These are phyloP conservation scores for Sugiyamaella grinbergsii DNA, from an alignment of 1,139 yeast genomes.

Conservation along the genomic window DNA sequence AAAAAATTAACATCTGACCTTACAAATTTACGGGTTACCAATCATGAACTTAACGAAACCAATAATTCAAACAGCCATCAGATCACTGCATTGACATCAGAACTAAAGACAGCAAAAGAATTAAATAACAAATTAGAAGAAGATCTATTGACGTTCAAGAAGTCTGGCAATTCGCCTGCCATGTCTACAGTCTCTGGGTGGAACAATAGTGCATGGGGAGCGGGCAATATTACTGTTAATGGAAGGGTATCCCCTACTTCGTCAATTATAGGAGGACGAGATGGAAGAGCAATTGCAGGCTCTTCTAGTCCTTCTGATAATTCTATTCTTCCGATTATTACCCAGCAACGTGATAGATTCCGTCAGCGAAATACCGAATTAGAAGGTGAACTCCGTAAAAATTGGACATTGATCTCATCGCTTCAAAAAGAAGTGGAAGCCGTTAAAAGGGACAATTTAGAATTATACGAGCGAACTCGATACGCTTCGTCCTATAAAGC, in stretches of 20 bases:
- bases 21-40: constrained; percentile 57
- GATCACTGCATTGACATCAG: constrained; percentile 47
- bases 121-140: constrained; percentile 67
- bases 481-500: constrained; percentile 54
- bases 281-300: constrained; percentile 19
- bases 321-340: constrained; percentile 79
- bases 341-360: constrained; percentile 93
- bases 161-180: constrained; percentile 52
- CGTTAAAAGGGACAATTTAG: constrained; percentile 73
- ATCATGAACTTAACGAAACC: constrained; percentile 47
- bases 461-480: constrained; percentile 77
- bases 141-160: constrained; percentile 51
- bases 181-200: constrained; percentile 49
- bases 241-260: constrained; percentile 28
- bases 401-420: constrained; percentile 55
- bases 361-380: constrained; percentile 76
- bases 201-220: constrained; percentile 31
- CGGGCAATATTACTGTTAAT: constrained; percentile 6
- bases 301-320: constrained; percentile 35
- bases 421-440: constrained; percentile 64
- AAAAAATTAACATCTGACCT: constrained; percentile 62
- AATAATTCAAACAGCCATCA: constrained; percentile 47
- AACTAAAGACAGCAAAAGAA: constrained; percentile 45
- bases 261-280: constrained; percentile 29
- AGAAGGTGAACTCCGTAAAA: constrained; percentile 75